Percentiles rank a stretch among this genome's conserved stretches.
These are phyloP conservation scores for Batkoa obscura DNA, from an alignment of 371 early-diverging fungal genomes.

Conservation along the genomic window DNA sequence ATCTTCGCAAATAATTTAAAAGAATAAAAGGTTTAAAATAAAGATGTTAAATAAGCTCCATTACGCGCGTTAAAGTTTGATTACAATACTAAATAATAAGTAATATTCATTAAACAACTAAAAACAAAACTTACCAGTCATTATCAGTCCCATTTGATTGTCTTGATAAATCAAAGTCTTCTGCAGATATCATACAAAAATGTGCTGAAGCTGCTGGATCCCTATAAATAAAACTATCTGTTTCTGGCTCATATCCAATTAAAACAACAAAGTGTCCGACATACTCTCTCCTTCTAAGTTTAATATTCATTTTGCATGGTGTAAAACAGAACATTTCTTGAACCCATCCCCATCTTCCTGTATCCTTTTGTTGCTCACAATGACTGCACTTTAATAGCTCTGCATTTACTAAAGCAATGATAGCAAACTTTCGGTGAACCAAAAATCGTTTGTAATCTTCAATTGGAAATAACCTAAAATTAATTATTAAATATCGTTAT, in stretches of 20 bases:
- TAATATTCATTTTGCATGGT: not conserved
- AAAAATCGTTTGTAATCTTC: not conserved
- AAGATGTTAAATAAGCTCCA: too few species aligned
- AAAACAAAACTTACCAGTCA: not conserved
- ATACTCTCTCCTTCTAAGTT: not conserved
- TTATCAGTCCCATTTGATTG: not conserved
- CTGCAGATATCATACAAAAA: not conserved
- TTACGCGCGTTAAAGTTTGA: constrained; percentile 3
- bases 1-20: too few species aligned
- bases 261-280: not conserved
- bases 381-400: not conserved
- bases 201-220: not conserved
- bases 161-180: not conserved
- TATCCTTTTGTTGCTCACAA: too few species aligned
- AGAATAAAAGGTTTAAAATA: too few species aligned
- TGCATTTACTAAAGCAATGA: not conserved
- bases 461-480: not conserved
- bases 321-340: too few species aligned
- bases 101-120: not conserved
- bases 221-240: not conserved
- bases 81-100: not conserved
- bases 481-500: too few species aligned
- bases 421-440: not conserved
- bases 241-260: not conserved
- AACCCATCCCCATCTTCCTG: too few species aligned